Conservation (phyloP, 2,329 filamentous ascomycete species). For the Ceratocystis cubensis region DNA sequence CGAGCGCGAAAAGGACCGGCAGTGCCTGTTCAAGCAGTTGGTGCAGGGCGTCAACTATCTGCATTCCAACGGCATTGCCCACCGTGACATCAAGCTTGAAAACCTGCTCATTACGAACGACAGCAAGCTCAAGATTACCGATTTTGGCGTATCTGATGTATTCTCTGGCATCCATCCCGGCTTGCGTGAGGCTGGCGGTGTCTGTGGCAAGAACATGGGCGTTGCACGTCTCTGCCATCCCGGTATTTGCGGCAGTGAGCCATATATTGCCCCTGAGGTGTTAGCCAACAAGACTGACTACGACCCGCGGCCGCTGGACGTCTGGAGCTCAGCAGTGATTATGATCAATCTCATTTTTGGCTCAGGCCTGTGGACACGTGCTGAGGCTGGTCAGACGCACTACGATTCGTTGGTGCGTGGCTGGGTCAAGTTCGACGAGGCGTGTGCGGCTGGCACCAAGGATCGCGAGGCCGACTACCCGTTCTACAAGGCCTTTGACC, state of each 20-base stretch:
- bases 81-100: constrained; percentile 83
- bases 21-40: constrained; percentile 83
- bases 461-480: constrained; percentile 42
- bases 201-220: constrained; percentile 61
- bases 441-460: constrained; percentile 4
- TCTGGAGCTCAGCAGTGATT: constrained; percentile 76
- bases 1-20: constrained; percentile 54
- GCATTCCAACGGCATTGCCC: constrained; percentile 72
- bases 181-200: constrained; percentile 55
- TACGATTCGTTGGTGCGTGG: constrained; percentile 54
- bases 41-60: constrained; percentile 71
- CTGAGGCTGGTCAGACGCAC: constrained; percentile 42
- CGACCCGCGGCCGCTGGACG: constrained; percentile 68
- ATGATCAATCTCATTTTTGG: constrained; percentile 65
- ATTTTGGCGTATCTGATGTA: constrained; percentile 81
- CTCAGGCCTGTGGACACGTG: constrained; percentile 62
- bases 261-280: constrained; percentile 81
- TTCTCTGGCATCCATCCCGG: constrained; percentile 75
- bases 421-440: constrained; percentile 54
- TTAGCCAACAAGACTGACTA: constrained; percentile 51
- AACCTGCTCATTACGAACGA: constrained; percentile 69
- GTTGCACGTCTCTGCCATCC: constrained; percentile 60
- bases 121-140: constrained; percentile 78
- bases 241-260: constrained; percentile 72
- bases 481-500: constrained; percentile 51